Conservation (phyloP, 1,284 basidiomycete genomes). For the Marasmius sp. region DNA sequence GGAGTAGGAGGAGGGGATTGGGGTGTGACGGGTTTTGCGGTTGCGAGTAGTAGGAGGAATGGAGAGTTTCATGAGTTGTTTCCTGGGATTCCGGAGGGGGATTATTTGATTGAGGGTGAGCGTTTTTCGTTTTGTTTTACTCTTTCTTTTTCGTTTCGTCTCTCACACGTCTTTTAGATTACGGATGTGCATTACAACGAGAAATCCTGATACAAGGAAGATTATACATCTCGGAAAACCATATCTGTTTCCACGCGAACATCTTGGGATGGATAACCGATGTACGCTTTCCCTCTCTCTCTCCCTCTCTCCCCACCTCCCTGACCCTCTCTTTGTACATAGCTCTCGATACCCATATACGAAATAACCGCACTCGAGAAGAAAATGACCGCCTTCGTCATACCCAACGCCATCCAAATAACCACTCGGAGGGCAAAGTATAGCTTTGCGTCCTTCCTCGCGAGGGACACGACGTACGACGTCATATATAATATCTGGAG, state of each 20-base stretch:
- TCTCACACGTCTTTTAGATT: conserved; percentile 63
- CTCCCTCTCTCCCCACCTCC: background rate
- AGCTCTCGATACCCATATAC: conserved; percentile 91
- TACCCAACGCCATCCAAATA: conserved; percentile 96
- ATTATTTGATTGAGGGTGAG: conserved; percentile 96
- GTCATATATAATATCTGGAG: conserved; percentile 97
- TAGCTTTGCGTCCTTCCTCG: conserved; percentile 94
- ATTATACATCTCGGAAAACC: conserved; percentile 97
- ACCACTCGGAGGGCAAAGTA: conserved; percentile 84
- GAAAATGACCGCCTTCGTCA: conserved; percentile 98
- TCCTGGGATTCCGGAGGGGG: conserved; percentile 86
- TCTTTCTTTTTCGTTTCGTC: background rate
- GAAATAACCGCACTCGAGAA: conserved; percentile 93
- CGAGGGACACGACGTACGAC: conserved; percentile 94
- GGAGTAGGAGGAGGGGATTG: conserved; percentile 50
- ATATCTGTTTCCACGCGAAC: conserved; percentile 97
- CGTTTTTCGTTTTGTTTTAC: too few species aligned
- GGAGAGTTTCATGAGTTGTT: conserved; percentile 96
- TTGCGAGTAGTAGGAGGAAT: conserved; percentile 93
- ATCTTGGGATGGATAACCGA: conserved; percentile 99
- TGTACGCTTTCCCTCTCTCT: conserved; percentile 48
- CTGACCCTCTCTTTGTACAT: conserved; percentile 7
- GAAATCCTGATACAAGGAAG: conserved; percentile 97
- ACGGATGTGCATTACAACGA: conserved; percentile 93
- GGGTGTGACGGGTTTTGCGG: conserved; percentile 91